Evolutionary conservation across 129 eudicot genomes (phyloP).

Genomic region (Arctium lappa): DNA sequence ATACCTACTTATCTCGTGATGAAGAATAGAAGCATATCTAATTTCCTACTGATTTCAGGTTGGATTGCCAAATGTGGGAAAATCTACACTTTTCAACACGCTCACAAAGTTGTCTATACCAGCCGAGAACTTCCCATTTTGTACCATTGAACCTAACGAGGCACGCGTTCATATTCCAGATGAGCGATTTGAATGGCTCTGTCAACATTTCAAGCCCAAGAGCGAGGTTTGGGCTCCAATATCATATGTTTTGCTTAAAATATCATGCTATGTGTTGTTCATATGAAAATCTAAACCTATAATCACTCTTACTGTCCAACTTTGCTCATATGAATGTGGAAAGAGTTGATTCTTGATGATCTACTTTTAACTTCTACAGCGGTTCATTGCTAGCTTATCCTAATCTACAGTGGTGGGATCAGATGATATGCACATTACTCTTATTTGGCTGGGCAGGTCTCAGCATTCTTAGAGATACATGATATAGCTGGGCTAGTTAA

Average conservation of each 20-base stretch:
- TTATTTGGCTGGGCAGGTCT: slow-evolving; percentile 43
- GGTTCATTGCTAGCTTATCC: slow-evolving; percentile 2
- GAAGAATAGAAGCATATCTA: neutral
- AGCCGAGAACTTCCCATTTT: slow-evolving; percentile 97
- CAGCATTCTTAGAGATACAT: slow-evolving; percentile 96
- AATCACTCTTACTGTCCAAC: neutral
- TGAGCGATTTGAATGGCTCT: slow-evolving; percentile 96
- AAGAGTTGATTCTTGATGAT: neutral
- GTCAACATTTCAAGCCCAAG: slow-evolving; percentile 85
- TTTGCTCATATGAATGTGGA: neutral
- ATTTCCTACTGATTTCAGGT: neutral
- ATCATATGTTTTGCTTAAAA: neutral
- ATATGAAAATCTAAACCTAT: neutral
- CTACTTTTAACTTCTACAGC: neutral
- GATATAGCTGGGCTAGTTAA: slow-evolving; percentile 98
- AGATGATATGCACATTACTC: neutral
- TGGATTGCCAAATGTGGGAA: slow-evolving; percentile 65
- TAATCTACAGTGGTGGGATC: neutral
- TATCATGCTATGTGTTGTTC: neutral
- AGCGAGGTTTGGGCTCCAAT: slow-evolving; percentile 59
- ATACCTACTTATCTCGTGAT: neutral
- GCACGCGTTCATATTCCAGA: slow-evolving; percentile 97
- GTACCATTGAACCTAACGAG: slow-evolving; percentile 98
- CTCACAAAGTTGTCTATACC: slow-evolving; percentile 93
- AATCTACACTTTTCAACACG: slow-evolving; percentile 93